Conservation (phyloP, 306 rosid genomes). For the Vigna reflexopilosa region DNA sequence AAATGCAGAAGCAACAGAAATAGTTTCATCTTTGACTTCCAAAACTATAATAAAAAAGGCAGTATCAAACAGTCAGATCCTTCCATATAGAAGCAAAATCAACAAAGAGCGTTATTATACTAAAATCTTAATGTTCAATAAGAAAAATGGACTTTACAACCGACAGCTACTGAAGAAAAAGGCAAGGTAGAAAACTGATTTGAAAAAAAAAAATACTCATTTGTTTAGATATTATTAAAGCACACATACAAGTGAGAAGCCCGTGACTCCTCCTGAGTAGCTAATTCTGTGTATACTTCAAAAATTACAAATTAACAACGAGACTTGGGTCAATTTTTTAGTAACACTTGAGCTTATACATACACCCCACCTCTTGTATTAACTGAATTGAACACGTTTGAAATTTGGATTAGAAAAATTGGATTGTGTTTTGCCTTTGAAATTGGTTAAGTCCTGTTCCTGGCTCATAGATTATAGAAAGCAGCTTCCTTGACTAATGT, state of each 20-base stretch:
- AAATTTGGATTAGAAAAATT: not conserved
- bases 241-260: not conserved
- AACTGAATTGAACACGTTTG: not conserved
- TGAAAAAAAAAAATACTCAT: not conserved
- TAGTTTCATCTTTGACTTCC: conserved; percentile 66
- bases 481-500: not conserved
- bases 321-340: not conserved
- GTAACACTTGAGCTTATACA: not conserved
- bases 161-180: not conserved
- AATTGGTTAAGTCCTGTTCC: not conserved
- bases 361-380: not conserved
- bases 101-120: not conserved
- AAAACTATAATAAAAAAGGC: conserved; percentile 47
- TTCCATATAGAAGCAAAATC: conserved; percentile 14
- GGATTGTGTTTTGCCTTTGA: not conserved
- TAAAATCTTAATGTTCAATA: not conserved
- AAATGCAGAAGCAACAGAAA: conserved; percentile 78
- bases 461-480: not conserved
- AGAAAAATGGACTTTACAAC: not conserved
- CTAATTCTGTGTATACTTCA: not conserved
- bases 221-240: not conserved
- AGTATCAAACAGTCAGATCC: conserved; percentile 23
- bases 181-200: not conserved
- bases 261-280: not conserved
- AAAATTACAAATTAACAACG: not conserved